Evolutionary conservation across 495 filamentous ascomycete genomes (phyloP).

Genomic region (Echria macrotheca): DNA sequence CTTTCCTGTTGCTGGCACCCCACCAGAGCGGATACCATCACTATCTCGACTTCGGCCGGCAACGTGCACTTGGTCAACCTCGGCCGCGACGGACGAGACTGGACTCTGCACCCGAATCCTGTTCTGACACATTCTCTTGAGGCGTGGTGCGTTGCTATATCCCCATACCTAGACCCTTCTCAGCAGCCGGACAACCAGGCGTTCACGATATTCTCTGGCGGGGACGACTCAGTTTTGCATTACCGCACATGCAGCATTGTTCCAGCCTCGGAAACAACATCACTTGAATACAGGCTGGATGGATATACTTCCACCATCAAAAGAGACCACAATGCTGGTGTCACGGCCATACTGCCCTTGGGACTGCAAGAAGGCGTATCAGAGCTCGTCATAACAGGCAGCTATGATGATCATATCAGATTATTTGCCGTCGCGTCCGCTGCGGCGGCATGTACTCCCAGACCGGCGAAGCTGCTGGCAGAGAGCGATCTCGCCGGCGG

Average conservation of each 20-base stretch:
- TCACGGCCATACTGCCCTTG: conserved; percentile 79
- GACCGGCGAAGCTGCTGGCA: conserved; percentile 43
- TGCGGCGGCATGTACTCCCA: conserved; percentile 12
- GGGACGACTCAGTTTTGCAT: conserved; percentile 57
- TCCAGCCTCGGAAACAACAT: conserved; percentile 4
- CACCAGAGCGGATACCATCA: conserved; percentile 40
- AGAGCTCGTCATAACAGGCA: conserved; percentile 71
- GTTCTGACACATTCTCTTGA: conserved; percentile 48
- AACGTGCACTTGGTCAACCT: conserved; percentile 47
- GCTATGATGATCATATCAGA: conserved; percentile 83
- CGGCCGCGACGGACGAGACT: conserved; percentile 21
- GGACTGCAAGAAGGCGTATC: conserved; percentile 33
- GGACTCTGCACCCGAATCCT: conserved; percentile 22
- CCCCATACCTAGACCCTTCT: conserved; percentile 13
- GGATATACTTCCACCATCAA: conserved; percentile 26
- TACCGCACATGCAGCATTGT: conserved; percentile 24
- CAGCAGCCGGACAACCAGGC: not conserved
- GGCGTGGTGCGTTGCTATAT: conserved; percentile 63
- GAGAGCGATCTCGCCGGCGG: conserved; percentile 74
- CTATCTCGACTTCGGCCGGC: conserved; percentile 65
- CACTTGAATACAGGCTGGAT: conserved; percentile 33
- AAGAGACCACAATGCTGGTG: conserved; percentile 69
- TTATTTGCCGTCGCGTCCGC: conserved; percentile 51
- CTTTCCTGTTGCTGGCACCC: conserved; percentile 71
- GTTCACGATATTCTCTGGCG: conserved; percentile 55